phyloP scores from a whole-genome alignment of 2,329 filamentous ascomycete genomes.

The Cladosporium sp. region DNA sequence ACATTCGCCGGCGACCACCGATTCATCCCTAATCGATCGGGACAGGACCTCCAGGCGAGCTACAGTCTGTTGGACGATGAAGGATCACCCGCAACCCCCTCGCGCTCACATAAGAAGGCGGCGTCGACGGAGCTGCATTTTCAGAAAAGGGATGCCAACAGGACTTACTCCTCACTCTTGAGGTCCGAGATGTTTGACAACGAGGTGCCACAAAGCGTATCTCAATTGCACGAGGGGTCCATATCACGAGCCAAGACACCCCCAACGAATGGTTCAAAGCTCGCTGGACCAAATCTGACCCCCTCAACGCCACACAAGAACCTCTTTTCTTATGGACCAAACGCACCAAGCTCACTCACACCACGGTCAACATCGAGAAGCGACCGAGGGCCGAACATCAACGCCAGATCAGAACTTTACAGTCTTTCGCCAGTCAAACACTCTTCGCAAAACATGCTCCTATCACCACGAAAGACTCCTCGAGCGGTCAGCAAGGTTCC shows the following conservation, averaged over 20 bases:
- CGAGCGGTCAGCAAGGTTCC: conserved; percentile 92
- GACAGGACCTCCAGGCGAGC: conserved; percentile 89
- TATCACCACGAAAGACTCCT: conserved; percentile 85
- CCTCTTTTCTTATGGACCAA: conserved; percentile 78
- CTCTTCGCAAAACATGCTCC: conserved; percentile 87
- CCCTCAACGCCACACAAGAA: conserved; percentile 98
- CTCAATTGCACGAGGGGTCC: conserved; percentile 60
- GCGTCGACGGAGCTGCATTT: conserved; percentile 91
- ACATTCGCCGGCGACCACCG: conserved; percentile 65
- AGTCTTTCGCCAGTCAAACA: conserved; percentile 92
- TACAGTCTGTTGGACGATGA: conserved; percentile 91
- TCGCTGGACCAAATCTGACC: conserved; percentile 73
- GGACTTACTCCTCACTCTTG: conserved; percentile 83
- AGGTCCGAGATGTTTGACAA: conserved; percentile 90
- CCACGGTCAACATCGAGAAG: conserved; percentile 65
- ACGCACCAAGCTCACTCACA: conserved; percentile 81
- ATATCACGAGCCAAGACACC: conserved; percentile 67
- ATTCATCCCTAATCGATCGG: conserved; percentile 92
- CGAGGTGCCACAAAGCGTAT: conserved; percentile 78
- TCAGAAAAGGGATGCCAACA: conserved; percentile 92
- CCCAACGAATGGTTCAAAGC: conserved; percentile 62
- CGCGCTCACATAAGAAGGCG: conserved; percentile 77
- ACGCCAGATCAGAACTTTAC: conserved; percentile 89
- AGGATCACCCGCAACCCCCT: conserved; percentile 87
- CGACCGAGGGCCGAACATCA: conserved; percentile 82